Evolutionary conservation across 225 moss, liverwort and hornwort species (phyloP), one percentile per base, ranked within the genome.

Genomic region (Thuidium tamariscinum): DNA sequence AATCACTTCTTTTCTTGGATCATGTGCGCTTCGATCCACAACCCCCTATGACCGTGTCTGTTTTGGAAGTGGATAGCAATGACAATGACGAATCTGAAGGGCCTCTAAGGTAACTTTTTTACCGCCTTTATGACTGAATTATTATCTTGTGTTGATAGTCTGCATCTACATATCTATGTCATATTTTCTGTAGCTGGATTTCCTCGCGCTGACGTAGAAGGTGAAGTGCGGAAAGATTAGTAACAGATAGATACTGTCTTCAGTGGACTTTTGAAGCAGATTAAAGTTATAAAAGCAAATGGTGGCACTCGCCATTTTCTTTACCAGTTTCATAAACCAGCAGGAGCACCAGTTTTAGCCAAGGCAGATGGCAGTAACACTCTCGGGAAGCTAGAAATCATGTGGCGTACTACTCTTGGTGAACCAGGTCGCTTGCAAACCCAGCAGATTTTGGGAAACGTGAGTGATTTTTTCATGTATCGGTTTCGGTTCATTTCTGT

Each of bases 401-500:
- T 97, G 90, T 99, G 99, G 99, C 95, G 99, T 82, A 97, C 97
- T 79, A 99, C 99, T 49, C 96, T 99, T 84, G 99, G 99, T 86
- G 99, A 99, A 92, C 95, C 96, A 57, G 99, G 99, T 87, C 94
- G 99, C 34, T 83, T 99, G 79, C 99, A 99, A 92, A 99, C 99
- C 52, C 99, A 99, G 89, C 97, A 99, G 82, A 99, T 99, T 91
- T 91, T 99, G 86, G 99, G 97, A 88, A 97, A 94, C 76, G 99
- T 99, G 90, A 93, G 96, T 70, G 76, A 30, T 49, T 62, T 80
- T 32, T 41, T 49, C 72, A 75, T n/a, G 30, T 48, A 59, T 55
- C 48, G 7, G 42, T 76, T 86, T 72, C 37, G 34, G 80, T 81
- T 37, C 70, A 86, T 77, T 25, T 66, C 60, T 80, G 68, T 54